phyloP scores from a whole-genome alignment of 441 rosid species.

The Populus tomentosa region DNA sequence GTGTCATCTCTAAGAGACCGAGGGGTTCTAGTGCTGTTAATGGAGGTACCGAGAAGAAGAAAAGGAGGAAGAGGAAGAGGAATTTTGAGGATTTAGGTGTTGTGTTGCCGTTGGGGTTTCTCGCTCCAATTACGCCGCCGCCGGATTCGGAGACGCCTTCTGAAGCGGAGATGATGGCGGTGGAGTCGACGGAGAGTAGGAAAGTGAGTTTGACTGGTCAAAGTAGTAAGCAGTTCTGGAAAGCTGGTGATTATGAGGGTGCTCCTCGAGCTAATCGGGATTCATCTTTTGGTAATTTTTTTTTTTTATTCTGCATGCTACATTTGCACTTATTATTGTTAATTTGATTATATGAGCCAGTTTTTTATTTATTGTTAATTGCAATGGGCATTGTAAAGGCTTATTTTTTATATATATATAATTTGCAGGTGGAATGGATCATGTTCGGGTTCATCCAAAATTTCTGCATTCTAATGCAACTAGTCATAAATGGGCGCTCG shows the following conservation, averaged over 20 bases:
- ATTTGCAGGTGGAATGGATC: slow-evolving; percentile 76
- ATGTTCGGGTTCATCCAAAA: slow-evolving; percentile 96
- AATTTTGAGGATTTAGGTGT: slow-evolving; percentile 30
- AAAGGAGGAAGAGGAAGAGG: slow-evolving; percentile 20
- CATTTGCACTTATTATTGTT: neutral
- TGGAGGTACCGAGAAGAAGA: slow-evolving; percentile 15
- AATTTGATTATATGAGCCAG: neutral
- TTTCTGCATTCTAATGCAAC: slow-evolving; percentile 94
- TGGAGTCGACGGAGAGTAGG: neutral
- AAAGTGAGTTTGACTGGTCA: slow-evolving; percentile 14
- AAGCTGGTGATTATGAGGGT: slow-evolving; percentile 89
- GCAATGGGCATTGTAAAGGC: neutral
- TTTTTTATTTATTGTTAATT: neutral
- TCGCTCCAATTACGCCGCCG: slow-evolving; percentile 28
- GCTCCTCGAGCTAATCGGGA: slow-evolving; percentile 48
- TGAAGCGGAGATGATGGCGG: neutral
- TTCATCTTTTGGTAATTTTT: slow-evolving; percentile 40
- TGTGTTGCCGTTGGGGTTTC: slow-evolving; percentile 35
- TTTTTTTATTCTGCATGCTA: neutral
- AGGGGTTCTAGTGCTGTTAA: slow-evolving; percentile 1
- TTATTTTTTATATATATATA: neutral
- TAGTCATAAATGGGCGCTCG: slow-evolving; percentile 29
- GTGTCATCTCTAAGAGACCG: slow-evolving; percentile 16
- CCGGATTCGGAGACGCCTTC: neutral
- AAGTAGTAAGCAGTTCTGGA: slow-evolving; percentile 75